These are phyloP conservation scores for Podospora pseudocomata DNA, from an alignment of 495 filamentous ascomycete species.

Conservation along the genomic window DNA sequence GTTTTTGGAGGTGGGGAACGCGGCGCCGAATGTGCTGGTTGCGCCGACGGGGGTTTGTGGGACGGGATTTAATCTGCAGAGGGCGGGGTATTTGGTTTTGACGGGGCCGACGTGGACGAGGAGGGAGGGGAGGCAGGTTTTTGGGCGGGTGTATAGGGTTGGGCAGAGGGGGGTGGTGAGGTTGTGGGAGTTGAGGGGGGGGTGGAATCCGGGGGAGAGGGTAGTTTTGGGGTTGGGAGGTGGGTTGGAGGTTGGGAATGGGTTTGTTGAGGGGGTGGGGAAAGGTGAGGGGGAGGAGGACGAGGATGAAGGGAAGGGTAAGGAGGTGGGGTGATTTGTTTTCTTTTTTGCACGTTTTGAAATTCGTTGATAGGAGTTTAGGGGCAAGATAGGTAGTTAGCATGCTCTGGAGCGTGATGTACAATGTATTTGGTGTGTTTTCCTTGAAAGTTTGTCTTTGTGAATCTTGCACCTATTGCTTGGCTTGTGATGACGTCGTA, in stretches of 20 bases:
- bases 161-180: constrained; percentile 22
- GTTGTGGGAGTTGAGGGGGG: constrained; percentile 18
- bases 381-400: too few species aligned
- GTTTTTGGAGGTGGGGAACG: constrained; percentile 21
- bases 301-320: neutral
- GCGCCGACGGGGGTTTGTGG: constrained; percentile 23
- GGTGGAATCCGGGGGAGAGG: constrained; percentile 28
- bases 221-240: constrained; percentile 18
- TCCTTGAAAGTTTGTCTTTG: too few species aligned
- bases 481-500: too few species aligned
- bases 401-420: too few species aligned
- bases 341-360: neutral
- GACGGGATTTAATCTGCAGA: constrained; percentile 31
- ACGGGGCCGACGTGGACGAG: constrained; percentile 28
- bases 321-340: neutral
- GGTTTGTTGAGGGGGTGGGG: constrained; percentile 5
- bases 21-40: constrained; percentile 26
- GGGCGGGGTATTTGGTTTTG: constrained; percentile 24
- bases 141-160: constrained; percentile 26
- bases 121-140: constrained; percentile 30
- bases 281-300: constrained; percentile 3
- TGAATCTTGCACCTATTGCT: too few species aligned
- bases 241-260: constrained; percentile 14
- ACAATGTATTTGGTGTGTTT: too few species aligned
- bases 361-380: too few species aligned